A percentile compares a stretch with the other conserved stretches of the same genome.
These are phyloP conservation scores for Phytopythium chamaehyphon DNA, from an alignment of 352 stramenopile genomes.

Conservation along the genomic window DNA sequence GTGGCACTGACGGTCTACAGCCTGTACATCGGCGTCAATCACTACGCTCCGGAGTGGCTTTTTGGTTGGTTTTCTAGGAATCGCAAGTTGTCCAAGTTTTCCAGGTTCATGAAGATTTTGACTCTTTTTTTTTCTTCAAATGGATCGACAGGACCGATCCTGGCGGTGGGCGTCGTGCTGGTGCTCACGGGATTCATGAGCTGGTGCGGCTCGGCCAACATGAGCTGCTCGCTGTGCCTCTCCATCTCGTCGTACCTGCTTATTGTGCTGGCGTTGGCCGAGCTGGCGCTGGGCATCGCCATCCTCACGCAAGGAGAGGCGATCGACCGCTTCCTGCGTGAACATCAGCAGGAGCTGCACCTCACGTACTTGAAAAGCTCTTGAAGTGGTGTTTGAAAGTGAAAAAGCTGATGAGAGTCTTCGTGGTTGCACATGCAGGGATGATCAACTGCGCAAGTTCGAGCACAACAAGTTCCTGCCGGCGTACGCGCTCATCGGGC, in stretches of 20 bases:
- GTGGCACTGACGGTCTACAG: slow-evolving; percentile 54
- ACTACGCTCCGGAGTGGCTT: slow-evolving; percentile 66
- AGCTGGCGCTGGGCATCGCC: slow-evolving; percentile 56
- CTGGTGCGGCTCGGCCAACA: slow-evolving; percentile 57
- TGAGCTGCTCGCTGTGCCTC: slow-evolving; percentile 39
- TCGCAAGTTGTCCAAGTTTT: too few relatives aligned
- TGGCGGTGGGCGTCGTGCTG: slow-evolving; percentile 44
- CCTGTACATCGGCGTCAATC: slow-evolving; percentile 57
- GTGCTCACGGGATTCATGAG: slow-evolving; percentile 48
- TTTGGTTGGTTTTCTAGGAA: slow-evolving; percentile 23
- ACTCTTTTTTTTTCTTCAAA: too few relatives aligned
- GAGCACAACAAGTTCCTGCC: slow-evolving; percentile 67
- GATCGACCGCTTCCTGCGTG: slow-evolving; percentile 55
- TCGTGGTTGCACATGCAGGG: slow-evolving; percentile 18
- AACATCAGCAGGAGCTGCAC: slow-evolving; percentile 64
- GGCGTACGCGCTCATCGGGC: slow-evolving; percentile 50
- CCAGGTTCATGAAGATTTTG: too few relatives aligned
- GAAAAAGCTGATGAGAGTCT: neutral
- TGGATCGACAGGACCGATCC: slow-evolving; percentile 25
- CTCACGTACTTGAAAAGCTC: slow-evolving; percentile 52
- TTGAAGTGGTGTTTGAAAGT: too few relatives aligned
- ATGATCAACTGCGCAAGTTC: slow-evolving; percentile 49
- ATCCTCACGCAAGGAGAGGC: slow-evolving; percentile 60
- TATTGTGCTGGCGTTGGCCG: slow-evolving; percentile 53
- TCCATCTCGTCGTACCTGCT: slow-evolving; percentile 58